phyloP scores from a whole-genome alignment of 2,329 filamentous ascomycete genomes.

The Oidium heveae region DNA sequence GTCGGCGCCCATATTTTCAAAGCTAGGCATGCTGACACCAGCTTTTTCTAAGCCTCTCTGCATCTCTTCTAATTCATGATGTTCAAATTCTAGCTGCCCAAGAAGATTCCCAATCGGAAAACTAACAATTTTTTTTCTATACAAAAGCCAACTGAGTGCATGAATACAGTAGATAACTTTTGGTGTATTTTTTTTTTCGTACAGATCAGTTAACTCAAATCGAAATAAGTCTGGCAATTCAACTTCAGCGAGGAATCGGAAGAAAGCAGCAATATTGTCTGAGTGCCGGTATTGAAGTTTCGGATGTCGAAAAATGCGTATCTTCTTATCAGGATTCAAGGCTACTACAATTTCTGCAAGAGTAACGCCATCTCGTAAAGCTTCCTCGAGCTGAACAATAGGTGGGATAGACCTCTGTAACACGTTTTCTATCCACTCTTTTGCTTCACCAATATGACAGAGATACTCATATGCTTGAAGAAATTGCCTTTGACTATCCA shows the following conservation, averaged over 20 bases:
- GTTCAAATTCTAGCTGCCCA: slow-evolving; percentile 87
- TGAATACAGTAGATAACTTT: slow-evolving; percentile 99
- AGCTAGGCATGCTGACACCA: slow-evolving; percentile 88
- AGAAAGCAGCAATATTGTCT: slow-evolving; percentile 94
- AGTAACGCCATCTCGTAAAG: slow-evolving; percentile 74
- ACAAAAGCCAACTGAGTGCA: slow-evolving; percentile 89
- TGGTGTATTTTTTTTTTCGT: slow-evolving; percentile 98
- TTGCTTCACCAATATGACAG: slow-evolving; percentile 94
- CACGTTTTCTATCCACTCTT: slow-evolving; percentile 94
- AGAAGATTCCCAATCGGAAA: slow-evolving; percentile 94
- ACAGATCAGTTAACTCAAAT: slow-evolving; percentile 90
- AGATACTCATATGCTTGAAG: slow-evolving; percentile 94
- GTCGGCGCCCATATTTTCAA: slow-evolving; percentile 88
- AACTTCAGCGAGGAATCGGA: slow-evolving; percentile 74
- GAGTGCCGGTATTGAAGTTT: slow-evolving; percentile 86
- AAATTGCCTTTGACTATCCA: slow-evolving; percentile 95
- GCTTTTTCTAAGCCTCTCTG: slow-evolving; percentile 93
- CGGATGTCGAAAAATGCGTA: slow-evolving; percentile 63
- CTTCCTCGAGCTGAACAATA: slow-evolving; percentile 83
- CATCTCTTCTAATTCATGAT: slow-evolving; percentile 89
- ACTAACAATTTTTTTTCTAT: slow-evolving; percentile 77
- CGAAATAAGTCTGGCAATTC: slow-evolving; percentile 86
- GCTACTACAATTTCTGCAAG: slow-evolving; percentile 83
- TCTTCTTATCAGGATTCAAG: slow-evolving; percentile 48
- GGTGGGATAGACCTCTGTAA: slow-evolving; percentile 67